Base-by-base conservation (phyloP, 805 yeast genomes). In the Pichia pseudocactophila region DNA sequence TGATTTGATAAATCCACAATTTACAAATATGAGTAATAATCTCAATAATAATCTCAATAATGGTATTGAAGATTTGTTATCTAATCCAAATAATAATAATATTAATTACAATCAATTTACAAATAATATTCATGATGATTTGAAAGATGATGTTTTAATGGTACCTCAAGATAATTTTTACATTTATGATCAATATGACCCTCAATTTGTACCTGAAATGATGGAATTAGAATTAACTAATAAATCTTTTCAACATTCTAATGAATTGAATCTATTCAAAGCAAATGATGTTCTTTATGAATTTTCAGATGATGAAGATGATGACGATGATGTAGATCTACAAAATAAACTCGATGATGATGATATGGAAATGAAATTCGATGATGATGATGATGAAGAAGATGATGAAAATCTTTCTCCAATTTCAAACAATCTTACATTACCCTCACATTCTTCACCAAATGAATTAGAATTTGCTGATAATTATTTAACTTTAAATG, bases 281-380 rank as follows among this genome's bases (percentile, higher is more conserved):
- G 51, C 63, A 4, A 50, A 54, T 28, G 59, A 59, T 38, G 54
- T 60, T 18, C 51, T 52, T 31, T 57, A 57, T 38, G 62, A 57
- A 40, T 57, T 54, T 37, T 54, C 57, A 9, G 59, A 55, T 34
- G 63, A 60, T 27, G 64, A 61, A 8, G 64, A 59, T 4, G 60
- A 56, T 5, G 57, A 54, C n/a, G 57, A 55, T 25, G 62, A 55
- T 15, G 52, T 55, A 25, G 51, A 53, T 40, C 35, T 42, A 30
- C 52, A 50, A 28, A 51, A 57, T 45, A 55, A 54, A 42, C 45
- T 56, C 37, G 50, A 46, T 31, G 43, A 40, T 27, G 59, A 55
- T 36, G 56, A 55, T 34, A 52, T 56, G 58, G 62, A 58, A 36
- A 58, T 59, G 57, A 39, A 42, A 10, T 31, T 50, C 9, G 41